These are phyloP conservation scores for Mikania micrantha DNA, from an alignment of 129 eudicot genomes.

Conservation along the genomic window DNA sequence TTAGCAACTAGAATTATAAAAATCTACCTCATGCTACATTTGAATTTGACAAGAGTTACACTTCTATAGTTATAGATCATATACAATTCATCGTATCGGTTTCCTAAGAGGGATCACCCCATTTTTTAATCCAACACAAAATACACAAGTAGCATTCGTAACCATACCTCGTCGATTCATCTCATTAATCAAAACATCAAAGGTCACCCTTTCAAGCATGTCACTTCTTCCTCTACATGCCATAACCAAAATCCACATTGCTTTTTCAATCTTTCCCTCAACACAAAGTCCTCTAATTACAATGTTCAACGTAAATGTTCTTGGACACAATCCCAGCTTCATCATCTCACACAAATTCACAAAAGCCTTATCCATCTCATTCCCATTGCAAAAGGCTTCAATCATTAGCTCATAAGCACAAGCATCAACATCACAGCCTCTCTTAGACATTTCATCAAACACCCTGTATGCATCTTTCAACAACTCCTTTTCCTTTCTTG, in stretches of 20 bases:
- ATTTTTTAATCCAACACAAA: conserved; percentile 52
- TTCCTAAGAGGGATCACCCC: conserved; percentile 45
- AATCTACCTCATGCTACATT: not conserved
- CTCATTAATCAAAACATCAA: conserved; percentile 47
- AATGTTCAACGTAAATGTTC: conserved; percentile 32
- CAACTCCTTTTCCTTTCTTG: conserved; percentile 38
- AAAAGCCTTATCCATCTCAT: conserved; percentile 39
- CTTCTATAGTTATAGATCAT: not conserved
- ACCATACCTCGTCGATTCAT: conserved; percentile 43
- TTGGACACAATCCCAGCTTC: conserved; percentile 36
- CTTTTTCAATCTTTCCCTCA: conserved; percentile 42
- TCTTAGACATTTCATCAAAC: conserved; percentile 56
- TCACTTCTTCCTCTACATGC: conserved; percentile 28
- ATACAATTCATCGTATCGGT: conserved; percentile 13
- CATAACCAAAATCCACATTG: conserved; percentile 35
- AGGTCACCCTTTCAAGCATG: conserved; percentile 34
- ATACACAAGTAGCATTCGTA: conserved; percentile 34
- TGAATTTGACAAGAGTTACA: not conserved
- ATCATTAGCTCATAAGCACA: conserved; percentile 41
- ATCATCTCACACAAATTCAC: conserved; percentile 46
- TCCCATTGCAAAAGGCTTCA: conserved; percentile 53
- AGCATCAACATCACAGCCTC: conserved; percentile 28
- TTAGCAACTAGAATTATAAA: not conserved
- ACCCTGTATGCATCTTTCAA: conserved; percentile 38
- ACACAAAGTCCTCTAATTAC: conserved; percentile 47